These are phyloP conservation scores for Sporodiniella umbellata DNA, from an alignment of 371 early-diverging fungal species.

Conservation along the genomic window DNA sequence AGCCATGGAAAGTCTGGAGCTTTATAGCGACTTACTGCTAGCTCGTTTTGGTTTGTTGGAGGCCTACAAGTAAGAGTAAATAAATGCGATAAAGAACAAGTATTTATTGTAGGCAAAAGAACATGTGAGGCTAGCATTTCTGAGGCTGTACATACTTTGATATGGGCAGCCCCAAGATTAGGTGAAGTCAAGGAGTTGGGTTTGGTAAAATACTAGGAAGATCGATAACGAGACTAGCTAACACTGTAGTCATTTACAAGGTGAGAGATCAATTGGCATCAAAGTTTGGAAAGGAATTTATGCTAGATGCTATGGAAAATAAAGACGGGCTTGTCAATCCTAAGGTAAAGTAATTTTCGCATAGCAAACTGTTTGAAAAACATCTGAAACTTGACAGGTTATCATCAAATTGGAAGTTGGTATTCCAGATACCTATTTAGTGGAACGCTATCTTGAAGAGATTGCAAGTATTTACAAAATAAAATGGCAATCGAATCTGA, in stretches of 20 bases:
- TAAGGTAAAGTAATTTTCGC: slow-evolving; percentile 45
- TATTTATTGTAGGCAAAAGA: slow-evolving; percentile 24
- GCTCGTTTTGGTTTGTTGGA: slow-evolving; percentile 89
- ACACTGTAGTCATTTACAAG: slow-evolving; percentile 7
- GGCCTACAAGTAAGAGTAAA: slow-evolving; percentile 63
- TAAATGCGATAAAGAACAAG: background rate
- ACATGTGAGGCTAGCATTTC: slow-evolving; percentile 76
- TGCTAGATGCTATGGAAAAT: slow-evolving; percentile 72
- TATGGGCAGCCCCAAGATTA: slow-evolving; percentile 83
- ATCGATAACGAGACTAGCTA: background rate
- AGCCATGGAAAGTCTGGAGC: slow-evolving; percentile 88
- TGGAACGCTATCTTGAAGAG: slow-evolving; percentile 84
- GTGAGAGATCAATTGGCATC: slow-evolving; percentile 75
- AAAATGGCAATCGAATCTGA: slow-evolving; percentile 59
- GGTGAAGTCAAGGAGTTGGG: slow-evolving; percentile 85
- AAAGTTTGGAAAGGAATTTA: slow-evolving; percentile 86
- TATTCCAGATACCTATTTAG: slow-evolving; percentile 78
- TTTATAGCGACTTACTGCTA: slow-evolving; percentile 84
- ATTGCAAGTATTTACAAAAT: slow-evolving; percentile 84
- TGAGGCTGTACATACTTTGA: slow-evolving; percentile 86
- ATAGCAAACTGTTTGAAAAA: background rate
- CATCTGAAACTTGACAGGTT: slow-evolving; percentile 49
- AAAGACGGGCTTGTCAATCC: slow-evolving; percentile 72
- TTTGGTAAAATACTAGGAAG: slow-evolving; percentile 30
- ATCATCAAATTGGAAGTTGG: slow-evolving; percentile 74